Evolutionary conservation across 108 stramenopile species (phyloP).

Genomic region (Skeletonema menzelii): DNA sequence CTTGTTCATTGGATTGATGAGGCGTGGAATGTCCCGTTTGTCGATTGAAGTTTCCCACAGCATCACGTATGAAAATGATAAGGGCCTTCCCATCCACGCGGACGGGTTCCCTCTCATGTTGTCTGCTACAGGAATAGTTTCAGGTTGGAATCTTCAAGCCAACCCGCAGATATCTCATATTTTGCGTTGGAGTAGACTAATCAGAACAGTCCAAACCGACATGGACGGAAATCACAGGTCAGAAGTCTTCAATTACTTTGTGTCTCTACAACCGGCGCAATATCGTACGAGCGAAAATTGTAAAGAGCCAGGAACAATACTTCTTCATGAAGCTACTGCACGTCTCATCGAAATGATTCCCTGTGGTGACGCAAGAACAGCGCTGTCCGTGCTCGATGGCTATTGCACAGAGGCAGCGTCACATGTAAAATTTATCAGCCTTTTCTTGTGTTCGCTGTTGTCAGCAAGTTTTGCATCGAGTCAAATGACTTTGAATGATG

Average conservation of each 20-base stretch:
- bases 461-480: neutral
- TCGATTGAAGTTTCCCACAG: constrained; percentile 29
- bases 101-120: neutral
- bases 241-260: constrained; percentile 10
- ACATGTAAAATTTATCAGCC: constrained; percentile 25
- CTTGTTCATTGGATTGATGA: constrained; percentile 35
- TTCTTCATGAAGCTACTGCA: constrained; percentile 20
- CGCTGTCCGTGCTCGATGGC: constrained; percentile 30
- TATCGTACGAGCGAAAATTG: neutral
- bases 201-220: constrained; percentile 20
- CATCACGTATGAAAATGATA: constrained; percentile 39
- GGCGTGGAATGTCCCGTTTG: constrained; percentile 33
- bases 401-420: constrained; percentile 28
- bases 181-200: constrained; percentile 25
- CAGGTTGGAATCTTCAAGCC: constrained; percentile 22
- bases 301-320: neutral
- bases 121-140: constrained; percentile 22
- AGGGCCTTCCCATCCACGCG: neutral
- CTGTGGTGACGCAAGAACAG: neutral
- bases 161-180: constrained; percentile 22
- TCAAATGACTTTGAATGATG: constrained; percentile 3
- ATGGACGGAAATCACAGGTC: constrained; percentile 7
- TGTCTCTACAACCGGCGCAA: neutral
- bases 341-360: constrained; percentile 23
- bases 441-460: neutral